A percentile compares a stretch with the other conserved stretches of the same genome.
Evolutionary conservation across 345 rosid genomes (phyloP).

Genomic region (Cardamine chenopodiifolia): DNA sequence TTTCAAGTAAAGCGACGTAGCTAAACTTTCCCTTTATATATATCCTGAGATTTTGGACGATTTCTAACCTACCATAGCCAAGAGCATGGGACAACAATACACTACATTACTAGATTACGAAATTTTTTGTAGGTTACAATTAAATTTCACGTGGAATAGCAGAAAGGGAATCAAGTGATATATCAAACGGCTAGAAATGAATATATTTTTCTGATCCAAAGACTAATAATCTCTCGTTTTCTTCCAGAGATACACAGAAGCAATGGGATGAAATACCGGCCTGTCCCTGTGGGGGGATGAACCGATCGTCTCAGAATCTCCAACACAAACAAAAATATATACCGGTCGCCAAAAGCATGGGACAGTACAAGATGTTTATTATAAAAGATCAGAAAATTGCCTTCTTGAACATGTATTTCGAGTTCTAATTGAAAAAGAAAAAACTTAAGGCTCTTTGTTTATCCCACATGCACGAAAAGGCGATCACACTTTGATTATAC

Average conservation of each 20-base stretch:
- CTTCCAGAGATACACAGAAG: conserved; percentile 34
- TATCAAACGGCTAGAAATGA: conserved; percentile 12
- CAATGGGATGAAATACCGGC: conserved; percentile 32
- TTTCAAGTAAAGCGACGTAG: no score
- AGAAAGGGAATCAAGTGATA: background rate
- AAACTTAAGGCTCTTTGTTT: no score
- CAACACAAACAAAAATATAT: background rate
- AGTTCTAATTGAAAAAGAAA: background rate
- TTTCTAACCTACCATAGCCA: background rate
- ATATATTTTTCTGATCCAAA: background rate
- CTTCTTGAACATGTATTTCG: background rate
- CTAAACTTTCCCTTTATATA: background rate
- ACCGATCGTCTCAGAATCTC: conserved; percentile 23
- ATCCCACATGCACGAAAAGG: no score
- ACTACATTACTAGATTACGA: background rate
- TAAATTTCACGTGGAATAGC: conserved; percentile 29
- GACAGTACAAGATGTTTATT: background rate
- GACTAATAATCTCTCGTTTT: conserved; percentile 27
- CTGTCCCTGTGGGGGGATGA: conserved; percentile 20
- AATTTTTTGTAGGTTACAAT: background rate
- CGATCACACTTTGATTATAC: background rate
- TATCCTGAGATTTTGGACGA: background rate
- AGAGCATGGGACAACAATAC: conserved; percentile 11
- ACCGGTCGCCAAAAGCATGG: background rate
- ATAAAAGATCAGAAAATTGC: background rate